Evolutionary conservation across 1,284 basidiomycete species (phyloP).

Genomic region (Apiotrichum siamense): DNA sequence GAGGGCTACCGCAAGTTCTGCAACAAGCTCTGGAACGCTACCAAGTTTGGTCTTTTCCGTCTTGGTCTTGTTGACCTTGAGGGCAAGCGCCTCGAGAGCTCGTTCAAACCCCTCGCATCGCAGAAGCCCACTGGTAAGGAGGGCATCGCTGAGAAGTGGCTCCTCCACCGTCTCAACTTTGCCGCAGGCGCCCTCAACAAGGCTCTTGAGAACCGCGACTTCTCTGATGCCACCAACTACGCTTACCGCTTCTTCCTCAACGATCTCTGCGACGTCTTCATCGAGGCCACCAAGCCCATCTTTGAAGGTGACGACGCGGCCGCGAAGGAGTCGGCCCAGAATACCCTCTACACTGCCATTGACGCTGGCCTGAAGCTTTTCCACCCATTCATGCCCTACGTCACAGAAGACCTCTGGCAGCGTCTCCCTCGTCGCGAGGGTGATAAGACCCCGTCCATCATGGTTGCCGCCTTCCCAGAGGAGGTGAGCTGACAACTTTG

Average conservation of each 20-base stretch:
- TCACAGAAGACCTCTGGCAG: conserved; percentile 99
- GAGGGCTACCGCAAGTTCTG: conserved; percentile 99
- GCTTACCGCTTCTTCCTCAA: conserved; percentile 97
- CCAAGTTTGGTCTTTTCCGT: conserved; percentile 96
- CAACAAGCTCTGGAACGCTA: conserved; percentile 99
- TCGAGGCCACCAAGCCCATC: conserved; percentile 97
- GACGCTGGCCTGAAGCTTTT: conserved; percentile 83
- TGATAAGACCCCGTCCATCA: conserved; percentile 79
- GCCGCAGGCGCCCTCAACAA: conserved; percentile 73
- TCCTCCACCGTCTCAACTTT: conserved; percentile 85
- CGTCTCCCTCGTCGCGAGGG: conserved; percentile 77
- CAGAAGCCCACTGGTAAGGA: conserved; percentile 80
- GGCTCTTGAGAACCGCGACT: conserved; percentile 73
- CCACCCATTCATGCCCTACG: conserved; percentile 99
- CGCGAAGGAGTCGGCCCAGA: conserved; percentile 75
- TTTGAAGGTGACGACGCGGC: conserved; percentile 65
- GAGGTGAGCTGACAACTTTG: conserved; percentile 22
- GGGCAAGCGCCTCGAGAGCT: conserved; percentile 48
- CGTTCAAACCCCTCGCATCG: conserved; percentile 67
- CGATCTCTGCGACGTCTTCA: conserved; percentile 97
- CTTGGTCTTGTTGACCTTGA: conserved; percentile 56
- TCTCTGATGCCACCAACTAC: conserved; percentile 80
- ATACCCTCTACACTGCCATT: conserved; percentile 92
- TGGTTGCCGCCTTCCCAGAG: conserved; percentile 77
- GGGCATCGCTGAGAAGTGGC: conserved; percentile 90